These are phyloP conservation scores for Quercus lobata DNA, from an alignment of 331 rosid species.

Conservation along the genomic window DNA sequence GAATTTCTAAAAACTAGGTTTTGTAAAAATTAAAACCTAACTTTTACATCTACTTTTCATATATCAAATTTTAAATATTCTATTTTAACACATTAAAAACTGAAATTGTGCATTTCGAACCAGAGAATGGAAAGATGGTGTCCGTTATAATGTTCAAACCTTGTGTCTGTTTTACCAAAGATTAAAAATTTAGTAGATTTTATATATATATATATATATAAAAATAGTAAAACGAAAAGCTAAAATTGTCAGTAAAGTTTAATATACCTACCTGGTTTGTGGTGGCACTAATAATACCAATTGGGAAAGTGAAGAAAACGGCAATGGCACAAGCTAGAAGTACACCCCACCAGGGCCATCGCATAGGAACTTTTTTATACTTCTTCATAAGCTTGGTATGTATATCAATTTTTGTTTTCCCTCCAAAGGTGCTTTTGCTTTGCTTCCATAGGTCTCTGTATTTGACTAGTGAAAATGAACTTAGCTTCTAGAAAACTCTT, in stretches of 20 bases:
- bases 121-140: no score
- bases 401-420: constrained; percentile 38
- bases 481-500: neutral
- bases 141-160: constrained; percentile 70
- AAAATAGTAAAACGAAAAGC: no score
- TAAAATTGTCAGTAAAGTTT: neutral
- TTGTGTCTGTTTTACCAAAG: constrained; percentile 35
- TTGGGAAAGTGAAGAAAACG: constrained; percentile 54
- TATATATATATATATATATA: no score
- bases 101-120: no score
- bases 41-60: no score
- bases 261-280: constrained; percentile 55
- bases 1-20: no score
- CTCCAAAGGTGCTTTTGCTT: constrained; percentile 47
- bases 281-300: constrained; percentile 63
- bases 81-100: no score
- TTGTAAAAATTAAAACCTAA: no score
- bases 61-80: no score
- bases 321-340: constrained; percentile 61
- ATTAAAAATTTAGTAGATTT: neutral
- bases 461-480: neutral
- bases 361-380: constrained; percentile 57
- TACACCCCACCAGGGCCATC: constrained; percentile 91
- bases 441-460: neutral
- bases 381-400: constrained; percentile 68